phyloP scores from a whole-genome alignment of 176 grass and related monocot species.

The Juncus effusus region DNA sequence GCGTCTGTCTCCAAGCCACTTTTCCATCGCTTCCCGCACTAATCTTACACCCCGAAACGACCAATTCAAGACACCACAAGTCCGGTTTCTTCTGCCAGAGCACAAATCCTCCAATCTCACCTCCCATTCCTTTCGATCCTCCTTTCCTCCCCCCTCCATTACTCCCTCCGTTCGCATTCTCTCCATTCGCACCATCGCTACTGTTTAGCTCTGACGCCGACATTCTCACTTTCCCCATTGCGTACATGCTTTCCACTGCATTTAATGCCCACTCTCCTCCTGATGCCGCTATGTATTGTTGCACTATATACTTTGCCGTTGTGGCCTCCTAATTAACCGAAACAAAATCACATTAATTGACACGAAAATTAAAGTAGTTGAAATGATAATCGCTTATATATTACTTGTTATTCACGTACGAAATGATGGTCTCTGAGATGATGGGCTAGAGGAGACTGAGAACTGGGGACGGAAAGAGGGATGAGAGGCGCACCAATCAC shows the following conservation, averaged over 20 bases:
- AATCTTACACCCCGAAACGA: conserved; percentile 99
- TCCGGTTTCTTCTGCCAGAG: conserved; percentile 99
- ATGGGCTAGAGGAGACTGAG: conserved; percentile 63
- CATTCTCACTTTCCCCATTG: conserved; percentile 90
- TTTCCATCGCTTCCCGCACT: conserved; percentile 95
- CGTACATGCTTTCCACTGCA: conserved; percentile 84
- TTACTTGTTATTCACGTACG: conserved; percentile 22
- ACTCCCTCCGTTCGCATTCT: neutral
- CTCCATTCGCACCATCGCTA: conserved; percentile 25
- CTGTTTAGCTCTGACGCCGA: conserved; percentile 72
- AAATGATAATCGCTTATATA: neutral
- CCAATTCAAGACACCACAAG: conserved; percentile 94
- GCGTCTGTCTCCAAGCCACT: conserved; percentile 95
- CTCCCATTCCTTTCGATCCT: conserved; percentile 35
- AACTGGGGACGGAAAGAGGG: conserved; percentile 67
- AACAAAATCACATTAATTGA: neutral
- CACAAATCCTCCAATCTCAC: conserved; percentile 96
- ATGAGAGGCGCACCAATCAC: conserved; percentile 96
- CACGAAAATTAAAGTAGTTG: neutral
- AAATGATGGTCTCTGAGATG: conserved; percentile 77
- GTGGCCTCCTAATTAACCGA: conserved; percentile 53
- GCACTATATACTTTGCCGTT: conserved; percentile 93
- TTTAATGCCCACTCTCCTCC: conserved; percentile 84
- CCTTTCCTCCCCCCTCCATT: neutral
- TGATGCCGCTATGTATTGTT: conserved; percentile 96